Evolutionary conservation across 2,329 filamentous ascomycete genomes (phyloP), one percentile per base, ranked within the genome.

Genomic region (Fusarium compactum): DNA sequence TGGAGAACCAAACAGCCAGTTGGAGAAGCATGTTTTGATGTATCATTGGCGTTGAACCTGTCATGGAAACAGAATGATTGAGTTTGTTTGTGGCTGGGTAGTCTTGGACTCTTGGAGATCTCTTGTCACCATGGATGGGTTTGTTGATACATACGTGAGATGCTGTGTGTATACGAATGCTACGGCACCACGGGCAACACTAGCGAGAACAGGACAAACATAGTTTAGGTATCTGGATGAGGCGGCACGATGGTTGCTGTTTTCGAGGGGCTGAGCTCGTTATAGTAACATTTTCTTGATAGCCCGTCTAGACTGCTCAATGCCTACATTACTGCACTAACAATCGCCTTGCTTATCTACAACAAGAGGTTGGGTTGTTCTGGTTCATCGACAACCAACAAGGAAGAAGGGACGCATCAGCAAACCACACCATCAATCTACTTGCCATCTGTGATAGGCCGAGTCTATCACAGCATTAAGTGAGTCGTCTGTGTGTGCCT

Each of bases 71-170:
- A 22, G 40, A 40, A n/a, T 9, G 30, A 24, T 44, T 41, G 24
- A 22, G 40, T 50, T 53, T 18, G 16, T 22, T 43, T 52, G 65
- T 61, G 67, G 68, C 68, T 71, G 63, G 47, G 63, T 51, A 68
- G 32, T 62, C 63, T 70, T 71, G 54, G 44, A n/a, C 44, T 53
- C 46, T 50, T 56, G 45, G 34, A 38, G 27, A 29, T 29, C 4
- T 29, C 27, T 29, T 29, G 27, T 29, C 27, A n/a, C 16, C 30
- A 38, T 20, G 27, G 51, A 54, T 29, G 14, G 30, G 27, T 34
- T 58, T 61, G 34, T 64, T 64, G 59, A 52, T 40, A 47, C 40
- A 29, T 38, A 55, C 30, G 62, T 51, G 38, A 64, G 60, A 46
- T 50, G 27, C 29, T 15, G 30, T 44, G 32, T 50, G 40, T 34